Conservation (phyloP, 495 filamentous ascomycete genomes). For the Penicillium desertorum region DNA sequence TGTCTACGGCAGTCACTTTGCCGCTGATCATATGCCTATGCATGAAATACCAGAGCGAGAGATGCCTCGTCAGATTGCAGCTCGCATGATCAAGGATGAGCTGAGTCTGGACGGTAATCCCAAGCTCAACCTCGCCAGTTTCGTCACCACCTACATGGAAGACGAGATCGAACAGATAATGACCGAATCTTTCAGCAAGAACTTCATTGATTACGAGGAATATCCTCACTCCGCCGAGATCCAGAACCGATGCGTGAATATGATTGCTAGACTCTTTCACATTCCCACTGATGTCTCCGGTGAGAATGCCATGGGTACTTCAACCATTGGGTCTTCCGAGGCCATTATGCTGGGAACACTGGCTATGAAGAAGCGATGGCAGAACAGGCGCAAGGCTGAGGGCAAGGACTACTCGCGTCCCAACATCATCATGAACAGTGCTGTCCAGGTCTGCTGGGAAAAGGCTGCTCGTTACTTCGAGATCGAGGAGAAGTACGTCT, state of each 20-base stretch:
- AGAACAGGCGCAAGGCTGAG: constrained; percentile 73
- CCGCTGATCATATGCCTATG: constrained; percentile 71
- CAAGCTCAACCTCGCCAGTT: constrained; percentile 61
- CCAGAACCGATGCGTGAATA: constrained; percentile 87
- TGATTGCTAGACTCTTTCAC: constrained; percentile 89
- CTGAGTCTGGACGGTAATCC: constrained; percentile 86
- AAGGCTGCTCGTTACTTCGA: constrained; percentile 96
- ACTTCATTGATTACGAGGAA: constrained; percentile 93
- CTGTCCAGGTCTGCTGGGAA: constrained; percentile 95
- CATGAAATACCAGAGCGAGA: constrained; percentile 86
- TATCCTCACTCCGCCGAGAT: constrained; percentile 88
- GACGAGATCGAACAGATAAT: constrained; percentile 90
- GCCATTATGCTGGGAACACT: constrained; percentile 88
- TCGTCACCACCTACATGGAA: constrained; percentile 56
- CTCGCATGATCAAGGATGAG: constrained; percentile 95
- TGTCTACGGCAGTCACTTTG: constrained; percentile 83
- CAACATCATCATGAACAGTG: constrained; percentile 90
- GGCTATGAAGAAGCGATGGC: constrained; percentile 95
- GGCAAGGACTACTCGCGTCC: constrained; percentile 73
- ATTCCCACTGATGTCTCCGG: constrained; percentile 53
- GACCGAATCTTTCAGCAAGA: constrained; percentile 83
- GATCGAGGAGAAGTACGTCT: constrained; percentile 84
- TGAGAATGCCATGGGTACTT: constrained; percentile 73
- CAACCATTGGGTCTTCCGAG: constrained; percentile 81
- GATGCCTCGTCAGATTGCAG: constrained; percentile 87